Conservation (phyloP, 2,329 filamentous ascomycete species). For the Cladophialophora chaetospira region DNA sequence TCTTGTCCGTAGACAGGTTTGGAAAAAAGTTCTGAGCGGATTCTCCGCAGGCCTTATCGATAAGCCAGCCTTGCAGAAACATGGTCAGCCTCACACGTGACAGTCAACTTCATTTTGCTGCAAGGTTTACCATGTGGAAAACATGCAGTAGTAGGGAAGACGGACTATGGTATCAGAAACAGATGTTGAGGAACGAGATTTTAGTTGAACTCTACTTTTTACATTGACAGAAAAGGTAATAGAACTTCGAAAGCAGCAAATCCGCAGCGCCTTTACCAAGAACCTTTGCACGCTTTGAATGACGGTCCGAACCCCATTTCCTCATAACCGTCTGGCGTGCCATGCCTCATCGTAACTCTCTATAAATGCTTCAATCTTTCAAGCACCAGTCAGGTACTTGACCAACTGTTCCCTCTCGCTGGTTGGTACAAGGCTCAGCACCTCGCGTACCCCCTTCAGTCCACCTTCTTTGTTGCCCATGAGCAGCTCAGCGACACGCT, state of each 20-base stretch:
- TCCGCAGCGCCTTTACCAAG: too few species aligned
- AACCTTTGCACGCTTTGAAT: too few species aligned
- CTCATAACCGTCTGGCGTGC: slow-evolving; percentile 6
- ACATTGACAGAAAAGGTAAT: too few species aligned
- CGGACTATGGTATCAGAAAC: too few species aligned
- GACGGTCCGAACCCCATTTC: background rate
- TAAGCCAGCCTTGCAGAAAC: slow-evolving; percentile 8
- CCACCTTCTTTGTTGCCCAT: slow-evolving; percentile 67
- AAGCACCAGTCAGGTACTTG: slow-evolving; percentile 47
- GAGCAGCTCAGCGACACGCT: slow-evolving; percentile 69
- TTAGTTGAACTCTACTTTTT: too few species aligned
- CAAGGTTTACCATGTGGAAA: too few species aligned
- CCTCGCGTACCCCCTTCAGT: slow-evolving; percentile 82
- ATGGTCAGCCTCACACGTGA: background rate
- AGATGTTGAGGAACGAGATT: too few species aligned
- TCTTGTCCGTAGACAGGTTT: too few species aligned
- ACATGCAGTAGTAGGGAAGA: too few species aligned
- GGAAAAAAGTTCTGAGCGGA: slow-evolving; percentile 10
- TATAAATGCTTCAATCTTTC: slow-evolving; percentile 1
- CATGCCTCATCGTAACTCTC: slow-evolving; percentile 9
- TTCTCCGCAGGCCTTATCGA: slow-evolving; percentile 10
- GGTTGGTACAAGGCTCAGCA: slow-evolving; percentile 83
- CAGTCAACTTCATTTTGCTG: background rate
- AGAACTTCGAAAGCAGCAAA: too few species aligned
- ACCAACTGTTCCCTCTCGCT: slow-evolving; percentile 85